Evolutionary conservation across 2,329 filamentous ascomycete genomes (phyloP).

Genomic region (Aquanectria penicillioides): DNA sequence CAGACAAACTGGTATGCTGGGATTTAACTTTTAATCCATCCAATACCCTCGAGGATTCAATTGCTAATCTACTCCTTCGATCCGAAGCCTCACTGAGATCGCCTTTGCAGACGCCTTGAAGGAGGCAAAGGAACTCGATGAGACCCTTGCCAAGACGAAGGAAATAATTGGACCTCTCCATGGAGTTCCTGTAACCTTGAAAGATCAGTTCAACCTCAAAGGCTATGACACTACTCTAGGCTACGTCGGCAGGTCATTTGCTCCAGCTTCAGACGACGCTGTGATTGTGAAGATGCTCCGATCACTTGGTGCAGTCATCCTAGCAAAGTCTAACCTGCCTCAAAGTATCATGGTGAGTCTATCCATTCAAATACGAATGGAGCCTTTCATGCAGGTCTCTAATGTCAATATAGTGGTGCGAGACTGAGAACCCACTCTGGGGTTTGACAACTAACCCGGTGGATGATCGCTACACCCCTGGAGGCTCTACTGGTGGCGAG

Average conservation of each 20-base stretch:
- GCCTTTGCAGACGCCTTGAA: conserved; percentile 31
- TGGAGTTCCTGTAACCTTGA: conserved; percentile 46
- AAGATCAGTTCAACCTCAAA: conserved; percentile 71
- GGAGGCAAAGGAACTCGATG: conserved; percentile 29
- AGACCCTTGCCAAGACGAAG: not conserved
- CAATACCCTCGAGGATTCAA: not conserved
- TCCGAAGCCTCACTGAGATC: conserved; percentile 27
- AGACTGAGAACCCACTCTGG: conserved; percentile 45
- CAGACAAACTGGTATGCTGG: conserved; percentile 24
- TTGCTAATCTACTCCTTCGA: not conserved
- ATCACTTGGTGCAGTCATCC: conserved; percentile 59
- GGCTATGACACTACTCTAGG: conserved; percentile 68
- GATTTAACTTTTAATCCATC: not conserved
- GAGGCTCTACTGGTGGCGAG: conserved; percentile 42
- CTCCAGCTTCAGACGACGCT: conserved; percentile 57
- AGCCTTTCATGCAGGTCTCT: too few species aligned
- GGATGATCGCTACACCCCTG: conserved; percentile 35
- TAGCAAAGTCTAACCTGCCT: conserved; percentile 59
- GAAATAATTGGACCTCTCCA: conserved; percentile 29
- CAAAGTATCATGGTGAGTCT: conserved; percentile 36
- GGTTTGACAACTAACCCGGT: conserved; percentile 38
- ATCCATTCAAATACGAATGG: not conserved
- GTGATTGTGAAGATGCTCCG: conserved; percentile 61
- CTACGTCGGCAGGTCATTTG: conserved; percentile 61
- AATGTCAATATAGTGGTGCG: conserved; percentile 32